Base-by-base conservation (phyloP, 2,329 filamentous ascomycete species). In the Coleophoma cylindrospora region DNA sequence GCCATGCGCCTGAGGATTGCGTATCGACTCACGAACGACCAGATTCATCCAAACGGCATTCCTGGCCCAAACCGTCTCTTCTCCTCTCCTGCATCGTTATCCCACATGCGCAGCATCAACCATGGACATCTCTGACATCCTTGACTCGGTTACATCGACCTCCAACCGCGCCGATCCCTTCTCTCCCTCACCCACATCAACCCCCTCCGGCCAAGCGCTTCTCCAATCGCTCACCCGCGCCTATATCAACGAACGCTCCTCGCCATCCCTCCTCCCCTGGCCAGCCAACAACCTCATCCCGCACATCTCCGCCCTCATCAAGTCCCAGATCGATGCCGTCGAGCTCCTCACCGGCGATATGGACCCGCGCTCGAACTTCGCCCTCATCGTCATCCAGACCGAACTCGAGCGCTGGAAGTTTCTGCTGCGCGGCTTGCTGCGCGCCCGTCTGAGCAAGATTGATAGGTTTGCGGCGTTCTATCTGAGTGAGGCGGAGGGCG, bases 401-500 rank as follows among this genome's bases (percentile, higher is more conserved):
- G 94, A 99, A 71, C 80, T 99, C 49, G 91, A 96, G 67, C 79
- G 94, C 43, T 95, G 89, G 70, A 96, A 96, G 71, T 99, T 91
- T 64, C 77, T 99, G 19, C 80, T 97, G 15, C 80, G 94, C 53
- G 87, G 87, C 57, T 86, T 92, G 57, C 70, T 99, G 50, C 80
- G 95, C 48, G 84, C 88, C 10, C 79, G 94, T n/a, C 84, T 97
- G 50, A 83, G 88, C 48, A 97, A 99, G 79, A 88, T 89, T 71
- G 38, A 17, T 50, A 14, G 4, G n/a, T 12, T 32, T 22, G 22
- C 14, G 1, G 10, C 9, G 10, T 15, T 33, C 15, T 44, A 11
- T 13, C 32, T 34, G 27, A 15, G 3, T 44, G 27, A 27, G 27
- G 27, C 7, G 3, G 27, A 27, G 27, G 4, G 7, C 9, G 27